Conservation (phyloP, 177 flowering plant genomes). For the Vitis hybrid region DNA sequence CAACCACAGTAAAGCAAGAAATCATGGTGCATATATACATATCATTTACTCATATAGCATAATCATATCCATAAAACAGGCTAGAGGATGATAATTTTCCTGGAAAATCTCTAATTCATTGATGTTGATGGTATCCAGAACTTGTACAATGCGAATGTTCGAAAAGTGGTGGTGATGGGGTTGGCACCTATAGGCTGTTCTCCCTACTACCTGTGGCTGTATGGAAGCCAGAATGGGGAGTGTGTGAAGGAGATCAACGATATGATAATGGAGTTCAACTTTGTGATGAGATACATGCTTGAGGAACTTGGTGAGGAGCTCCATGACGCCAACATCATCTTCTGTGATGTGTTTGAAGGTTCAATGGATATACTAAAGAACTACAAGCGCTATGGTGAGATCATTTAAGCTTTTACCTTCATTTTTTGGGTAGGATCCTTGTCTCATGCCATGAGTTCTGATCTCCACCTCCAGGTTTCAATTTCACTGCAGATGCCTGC, state of each 20-base stretch:
- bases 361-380: constrained; percentile 79
- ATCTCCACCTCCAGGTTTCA: constrained; percentile 44
- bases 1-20: constrained; percentile 51
- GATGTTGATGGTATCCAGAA: constrained; percentile 43
- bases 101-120: neutral
- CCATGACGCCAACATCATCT: constrained; percentile 49
- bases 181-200: constrained; percentile 89
- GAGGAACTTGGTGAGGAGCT: constrained; percentile 60
- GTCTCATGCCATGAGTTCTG: neutral
- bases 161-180: constrained; percentile 78
- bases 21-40: constrained; percentile 50
- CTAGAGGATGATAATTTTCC: neutral
- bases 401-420: neutral
- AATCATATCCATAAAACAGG: neutral
- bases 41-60: neutral
- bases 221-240: constrained; percentile 57
- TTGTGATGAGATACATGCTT: constrained; percentile 68
- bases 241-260: constrained; percentile 70
- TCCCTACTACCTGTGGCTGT: constrained; percentile 77
- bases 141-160: constrained; percentile 58
- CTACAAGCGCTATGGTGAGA: constrained; percentile 60
- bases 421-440: neutral
- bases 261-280: constrained; percentile 79
- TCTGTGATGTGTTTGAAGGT: constrained; percentile 76
- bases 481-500: constrained; percentile 68